Percentiles rank a stretch among this genome's conserved stretches.
Evolutionary conservation across 495 filamentous ascomycete genomes (phyloP).

Genomic region (Bombardia bombarda): DNA sequence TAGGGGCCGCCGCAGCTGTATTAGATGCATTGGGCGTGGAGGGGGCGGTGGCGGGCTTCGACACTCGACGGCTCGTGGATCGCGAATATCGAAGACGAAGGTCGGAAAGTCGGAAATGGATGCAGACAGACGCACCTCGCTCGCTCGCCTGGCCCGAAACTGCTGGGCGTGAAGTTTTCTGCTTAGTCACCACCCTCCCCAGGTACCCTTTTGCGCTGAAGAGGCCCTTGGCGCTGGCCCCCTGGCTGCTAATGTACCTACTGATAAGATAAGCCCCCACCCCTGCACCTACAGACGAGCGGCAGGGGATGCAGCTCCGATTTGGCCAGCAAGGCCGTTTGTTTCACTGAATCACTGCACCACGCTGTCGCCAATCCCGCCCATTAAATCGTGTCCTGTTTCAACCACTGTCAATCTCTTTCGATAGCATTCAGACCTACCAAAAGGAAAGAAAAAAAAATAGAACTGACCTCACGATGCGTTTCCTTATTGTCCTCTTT

Average conservation of each 20-base stretch:
- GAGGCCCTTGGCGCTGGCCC: neutral
- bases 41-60: slow-evolving; percentile 1
- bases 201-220: neutral
- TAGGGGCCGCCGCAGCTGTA: slow-evolving; percentile 45
- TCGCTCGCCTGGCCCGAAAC: slow-evolving; percentile 3
- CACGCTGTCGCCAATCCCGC: too few species aligned
- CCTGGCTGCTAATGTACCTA: neutral
- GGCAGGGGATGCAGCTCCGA: slow-evolving; percentile 4
- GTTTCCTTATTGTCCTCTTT: slow-evolving; percentile 20
- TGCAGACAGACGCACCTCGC: too few species aligned
- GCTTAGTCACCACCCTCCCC: slow-evolving; percentile 46
- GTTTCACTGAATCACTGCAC: too few species aligned
- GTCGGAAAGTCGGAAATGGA: too few species aligned
- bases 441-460: neutral
- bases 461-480: slow-evolving; percentile 16
- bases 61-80: neutral
- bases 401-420: too few species aligned
- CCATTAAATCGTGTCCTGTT: neutral
- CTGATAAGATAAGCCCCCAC: slow-evolving; percentile 34
- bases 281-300: too few species aligned
- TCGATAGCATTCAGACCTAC: neutral
- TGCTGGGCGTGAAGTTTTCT: slow-evolving; percentile 23
- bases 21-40: slow-evolving; percentile 36
- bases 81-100: neutral
- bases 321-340: slow-evolving; percentile 15